Evolutionary conservation across 2,329 filamentous ascomycete species (phyloP), one percentile per base, ranked within the genome.

Genomic region (Calonectria ilicicola): DNA sequence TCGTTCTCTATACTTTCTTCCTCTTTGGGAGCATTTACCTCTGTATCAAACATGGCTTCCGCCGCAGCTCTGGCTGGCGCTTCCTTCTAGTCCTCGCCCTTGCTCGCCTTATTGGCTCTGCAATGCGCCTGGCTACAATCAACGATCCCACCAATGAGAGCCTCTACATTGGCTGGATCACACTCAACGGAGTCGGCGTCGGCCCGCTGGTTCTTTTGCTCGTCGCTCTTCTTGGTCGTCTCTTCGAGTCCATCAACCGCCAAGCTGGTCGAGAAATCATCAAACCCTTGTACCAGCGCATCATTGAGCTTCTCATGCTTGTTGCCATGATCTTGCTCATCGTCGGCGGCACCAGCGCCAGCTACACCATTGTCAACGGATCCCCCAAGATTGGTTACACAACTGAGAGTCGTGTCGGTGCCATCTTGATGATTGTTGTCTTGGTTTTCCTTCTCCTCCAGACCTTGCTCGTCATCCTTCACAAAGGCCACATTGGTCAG

Each of bases 1-100:
- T 84, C 35, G 49, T 78, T 70, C 51, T 83, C 70, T 83, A 81
- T 73, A 26, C 76, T 26, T 68, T 80, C 69, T 78, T 80, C 65
- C 77, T 84, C 51, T 56, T 74, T 53, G 78, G 78, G 21, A 79
- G 77, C 44, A 67, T 85, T 67, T 65, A 79, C 44, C 72, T 92
- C 68, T 91, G 89, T 14, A 89, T 76, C 70, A 80, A 76, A 17
- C 82, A 84, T 67, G 83, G 91, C 88, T 89, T 88, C 80, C 77
- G 83, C 5, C 90, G 92, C 85, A 87, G 91, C 10, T 89, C 89
- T 19, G 91, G 91, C 5, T 92, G 91, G 60, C 87, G 91, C 26
- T 85, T 92, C 12, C 88, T 93, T 77, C 84, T 93, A 17, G 86
- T 93, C 29, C 85, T 91, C 17, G 85, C 91, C 2, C 83, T 91